Percentiles rank a stretch among this genome's conserved stretches.
phyloP scores from a whole-genome alignment of 139 green algal species.

The Diplosphaera chodatii region DNA sequence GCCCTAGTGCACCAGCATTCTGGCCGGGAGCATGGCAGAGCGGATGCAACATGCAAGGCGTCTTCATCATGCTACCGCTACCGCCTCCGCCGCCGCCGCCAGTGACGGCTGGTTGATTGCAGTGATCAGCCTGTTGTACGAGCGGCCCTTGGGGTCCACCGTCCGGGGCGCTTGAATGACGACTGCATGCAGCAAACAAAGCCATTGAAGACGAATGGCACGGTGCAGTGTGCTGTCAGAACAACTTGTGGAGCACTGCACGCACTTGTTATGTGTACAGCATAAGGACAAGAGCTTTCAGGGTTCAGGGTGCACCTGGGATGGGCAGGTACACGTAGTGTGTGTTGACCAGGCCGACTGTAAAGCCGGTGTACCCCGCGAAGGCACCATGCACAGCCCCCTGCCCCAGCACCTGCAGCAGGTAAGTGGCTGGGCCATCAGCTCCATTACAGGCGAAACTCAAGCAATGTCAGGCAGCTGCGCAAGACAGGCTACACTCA shows the following conservation, averaged over 20 bases:
- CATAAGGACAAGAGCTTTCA: background rate
- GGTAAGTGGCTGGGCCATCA: too few relatives aligned
- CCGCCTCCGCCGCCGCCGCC: too few relatives aligned
- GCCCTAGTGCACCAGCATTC: too few relatives aligned
- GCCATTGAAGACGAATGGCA: too few relatives aligned
- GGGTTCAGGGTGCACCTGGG: background rate
- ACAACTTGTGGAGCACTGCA: background rate
- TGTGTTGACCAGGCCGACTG: conserved; percentile 86
- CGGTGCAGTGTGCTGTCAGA: background rate
- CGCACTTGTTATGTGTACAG: background rate
- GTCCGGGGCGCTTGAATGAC: conserved; percentile 15
- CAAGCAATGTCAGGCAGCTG: too few relatives aligned
- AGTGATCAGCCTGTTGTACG: conserved; percentile 62
- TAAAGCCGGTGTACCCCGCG: conserved; percentile 87
- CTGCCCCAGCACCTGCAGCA: conserved; percentile 72
- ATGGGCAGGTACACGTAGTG: conserved; percentile 68
- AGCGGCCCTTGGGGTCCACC: conserved; percentile 37
- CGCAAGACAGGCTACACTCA: too few relatives aligned
- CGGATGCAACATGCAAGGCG: too few relatives aligned
- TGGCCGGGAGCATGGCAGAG: too few relatives aligned
- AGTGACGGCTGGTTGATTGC: conserved; percentile 64
- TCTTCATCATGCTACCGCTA: too few relatives aligned
- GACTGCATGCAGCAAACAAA: too few relatives aligned
- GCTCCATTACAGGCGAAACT: too few relatives aligned
- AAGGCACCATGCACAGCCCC: conserved; percentile 93